Evolutionary conservation across 129 eudicot species (phyloP).

Genomic region (Solidago caesia): DNA sequence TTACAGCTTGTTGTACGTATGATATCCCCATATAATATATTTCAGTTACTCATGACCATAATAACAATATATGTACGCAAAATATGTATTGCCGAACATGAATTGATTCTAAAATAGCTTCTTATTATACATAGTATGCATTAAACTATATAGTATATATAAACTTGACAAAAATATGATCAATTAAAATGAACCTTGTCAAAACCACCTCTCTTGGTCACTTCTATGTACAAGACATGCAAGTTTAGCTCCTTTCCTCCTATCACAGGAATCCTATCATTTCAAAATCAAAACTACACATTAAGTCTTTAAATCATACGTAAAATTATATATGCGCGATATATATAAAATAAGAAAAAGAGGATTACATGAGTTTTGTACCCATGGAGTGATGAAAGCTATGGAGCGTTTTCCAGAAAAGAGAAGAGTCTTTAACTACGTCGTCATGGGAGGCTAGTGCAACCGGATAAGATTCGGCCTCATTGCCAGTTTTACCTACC

Average conservation of each 20-base stretch:
- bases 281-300: neutral
- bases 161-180: neutral
- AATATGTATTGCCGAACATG: no score
- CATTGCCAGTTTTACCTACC: neutral
- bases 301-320: neutral
- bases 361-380: constrained; percentile 42
- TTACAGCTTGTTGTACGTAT: no score
- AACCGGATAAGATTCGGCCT: constrained; percentile 23
- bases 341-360: neutral
- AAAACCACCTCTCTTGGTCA: constrained; percentile 63
- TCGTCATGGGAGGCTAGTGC: constrained; percentile 57
- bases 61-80: no score
- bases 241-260: constrained; percentile 64
- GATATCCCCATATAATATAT: no score
- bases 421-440: constrained; percentile 37
- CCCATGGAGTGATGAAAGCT: constrained; percentile 44
- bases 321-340: no score
- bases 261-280: constrained; percentile 57
- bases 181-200: constrained; percentile 41
- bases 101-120: no score
- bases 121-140: neutral
- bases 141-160: no score
- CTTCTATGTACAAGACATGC: constrained; percentile 58
- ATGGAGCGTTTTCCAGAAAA: constrained; percentile 47
- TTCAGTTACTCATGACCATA: no score